Base-by-base conservation (phyloP, 345 rosid genomes). In the Aurinia saxatilis region DNA sequence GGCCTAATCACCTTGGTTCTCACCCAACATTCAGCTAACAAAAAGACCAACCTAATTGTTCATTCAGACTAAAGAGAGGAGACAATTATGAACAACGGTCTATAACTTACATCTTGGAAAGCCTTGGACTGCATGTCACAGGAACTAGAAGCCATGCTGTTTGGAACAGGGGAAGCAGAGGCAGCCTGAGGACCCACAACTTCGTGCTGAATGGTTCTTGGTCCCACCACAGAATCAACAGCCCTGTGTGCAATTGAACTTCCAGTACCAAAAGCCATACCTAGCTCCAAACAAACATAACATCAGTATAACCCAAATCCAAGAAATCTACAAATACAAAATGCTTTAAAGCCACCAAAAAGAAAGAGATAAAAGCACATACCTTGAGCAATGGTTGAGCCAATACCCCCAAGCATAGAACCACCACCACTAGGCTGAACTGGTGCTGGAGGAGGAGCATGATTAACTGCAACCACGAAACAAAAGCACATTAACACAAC, bases 371-470 rank as follows among this genome's bases (percentile, higher is more conserved):
- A 27, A 25, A 27, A 8, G 39, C 13, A 48, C 81, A 69, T 77
- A 89, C 98, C 98, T 57, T 89, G 83, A 78, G 85, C 91, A 52
- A 89, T 81, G 76, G 87, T 78, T n/a, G 96, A 83, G 56, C 89
- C 95, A 48, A 89, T 76, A 67, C 81, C 77, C 27, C 91, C 81
- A 10, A 88, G 71, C 52, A 86, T 2, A 35, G 90, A 79, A 72
- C 95, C 87, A 57, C 93, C 82, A 2, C 90, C 74, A 3, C 82
- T 68, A 31, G 82, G 36, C 73, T 75, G 85, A 66, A 55, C 81
- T 18, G 84, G 82, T 51, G 93, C 93, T 8, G 95, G 91, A 73
- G 98, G 95, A 65, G 98, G 84, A 67, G 95, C 88, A 58, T 15
- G 91, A 7, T 73, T 59, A 58, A 79, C 98, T 89, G 84, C 82